These are phyloP conservation scores for Fagopyrum esculentum DNA, from an alignment of 148 eudicot species.

Conservation along the genomic window DNA sequence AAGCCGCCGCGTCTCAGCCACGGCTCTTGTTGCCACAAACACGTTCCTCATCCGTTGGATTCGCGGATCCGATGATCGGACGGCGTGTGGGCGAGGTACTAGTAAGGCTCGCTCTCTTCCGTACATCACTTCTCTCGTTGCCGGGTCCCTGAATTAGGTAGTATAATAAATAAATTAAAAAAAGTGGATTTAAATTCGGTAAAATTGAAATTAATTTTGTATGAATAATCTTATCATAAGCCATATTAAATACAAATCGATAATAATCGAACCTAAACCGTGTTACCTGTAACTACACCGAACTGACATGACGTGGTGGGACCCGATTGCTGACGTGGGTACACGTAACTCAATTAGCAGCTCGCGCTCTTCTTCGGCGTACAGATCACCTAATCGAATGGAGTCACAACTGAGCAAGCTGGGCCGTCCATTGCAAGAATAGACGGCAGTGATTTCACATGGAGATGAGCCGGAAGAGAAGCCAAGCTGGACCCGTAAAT, in stretches of 20 bases:
- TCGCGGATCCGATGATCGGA: conserved; percentile 45
- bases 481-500: conserved; percentile 48
- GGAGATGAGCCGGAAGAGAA: conserved; percentile 49
- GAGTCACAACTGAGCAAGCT: conserved; percentile 32
- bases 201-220: too few relatives aligned
- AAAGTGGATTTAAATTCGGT: too few relatives aligned
- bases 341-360: conserved; percentile 62
- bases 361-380: conserved; percentile 68
- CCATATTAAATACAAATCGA: too few relatives aligned
- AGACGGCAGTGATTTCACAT: conserved; percentile 62
- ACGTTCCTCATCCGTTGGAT: conserved; percentile 64
- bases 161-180: too few relatives aligned
- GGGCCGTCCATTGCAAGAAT: conserved; percentile 45
- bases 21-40: conserved; percentile 64
- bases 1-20: conserved; percentile 67
- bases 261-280: too few relatives aligned
- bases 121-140: conserved; percentile 38
- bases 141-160: conserved; percentile 31
- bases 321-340: conserved; percentile 41
- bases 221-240: too few relatives aligned
- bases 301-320: conserved; percentile 60
- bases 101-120: conserved; percentile 42
- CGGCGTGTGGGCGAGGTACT: conserved; percentile 60
- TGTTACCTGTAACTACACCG: conserved; percentile 32
- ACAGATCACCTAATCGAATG: conserved; percentile 54